Evolutionary conservation across 2,329 filamentous ascomycete species (phyloP).

Genomic region (Colletotrichum sp.): DNA sequence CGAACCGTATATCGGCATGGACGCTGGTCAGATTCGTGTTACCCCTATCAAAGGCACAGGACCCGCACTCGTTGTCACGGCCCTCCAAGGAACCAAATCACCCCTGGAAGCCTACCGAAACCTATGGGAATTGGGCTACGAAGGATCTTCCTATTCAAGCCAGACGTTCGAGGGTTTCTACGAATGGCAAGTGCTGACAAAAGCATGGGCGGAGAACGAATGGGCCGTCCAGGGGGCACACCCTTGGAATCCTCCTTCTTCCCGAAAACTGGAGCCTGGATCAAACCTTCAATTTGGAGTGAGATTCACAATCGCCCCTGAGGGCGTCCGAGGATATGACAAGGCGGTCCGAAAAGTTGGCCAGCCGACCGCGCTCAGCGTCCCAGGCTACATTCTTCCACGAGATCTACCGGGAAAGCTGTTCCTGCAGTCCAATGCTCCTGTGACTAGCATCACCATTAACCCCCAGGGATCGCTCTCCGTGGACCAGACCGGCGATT

Average conservation of each 20-base stretch:
- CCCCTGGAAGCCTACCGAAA: slow-evolving; percentile 49
- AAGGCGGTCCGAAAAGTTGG: no score
- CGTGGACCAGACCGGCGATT: not conserved
- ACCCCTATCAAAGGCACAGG: slow-evolving; percentile 56
- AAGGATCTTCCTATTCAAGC: slow-evolving; percentile 48
- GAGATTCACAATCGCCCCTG: not conserved
- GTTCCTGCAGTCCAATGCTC: no score
- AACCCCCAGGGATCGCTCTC: slow-evolving; percentile 39
- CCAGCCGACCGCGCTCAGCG: no score
- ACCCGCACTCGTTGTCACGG: slow-evolving; percentile 58
- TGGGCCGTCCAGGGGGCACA: slow-evolving; percentile 43
- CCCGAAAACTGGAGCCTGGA: slow-evolving; percentile 47
- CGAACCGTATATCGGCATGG: slow-evolving; percentile 64
- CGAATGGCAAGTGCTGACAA: slow-evolving; percentile 61
- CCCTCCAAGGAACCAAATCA: slow-evolving; percentile 38
- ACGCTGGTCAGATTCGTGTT: slow-evolving; percentile 62
- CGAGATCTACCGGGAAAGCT: no score
- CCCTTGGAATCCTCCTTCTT: slow-evolving; percentile 62
- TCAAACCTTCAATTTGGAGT: slow-evolving; percentile 55
- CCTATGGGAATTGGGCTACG: slow-evolving; percentile 53
- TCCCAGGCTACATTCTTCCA: no score
- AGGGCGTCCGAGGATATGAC: not conserved
- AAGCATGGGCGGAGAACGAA: slow-evolving; percentile 61
- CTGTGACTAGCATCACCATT: slow-evolving; percentile 45
- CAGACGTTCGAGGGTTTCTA: slow-evolving; percentile 67